phyloP scores from a whole-genome alignment of 2,329 filamentous ascomycete genomes.

The Stagonosporopsis cucurbitacearum region DNA sequence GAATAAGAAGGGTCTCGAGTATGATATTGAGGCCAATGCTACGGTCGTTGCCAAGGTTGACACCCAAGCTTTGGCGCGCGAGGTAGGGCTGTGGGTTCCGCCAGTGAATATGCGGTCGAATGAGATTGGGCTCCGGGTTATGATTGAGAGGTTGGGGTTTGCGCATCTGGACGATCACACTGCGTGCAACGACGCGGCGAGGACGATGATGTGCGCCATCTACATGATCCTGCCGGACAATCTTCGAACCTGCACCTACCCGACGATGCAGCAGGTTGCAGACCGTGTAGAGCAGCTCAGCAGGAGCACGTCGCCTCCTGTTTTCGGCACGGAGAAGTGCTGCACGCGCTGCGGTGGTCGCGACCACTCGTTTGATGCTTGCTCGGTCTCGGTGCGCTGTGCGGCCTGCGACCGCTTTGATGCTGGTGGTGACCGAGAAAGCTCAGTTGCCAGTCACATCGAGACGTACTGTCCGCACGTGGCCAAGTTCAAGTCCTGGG shows the following conservation, averaged over 20 bases:
- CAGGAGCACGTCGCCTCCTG: not conserved
- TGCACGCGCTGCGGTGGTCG: constrained; percentile 24
- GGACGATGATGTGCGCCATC: constrained; percentile 34
- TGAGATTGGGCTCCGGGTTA: constrained; percentile 18
- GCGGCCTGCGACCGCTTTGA: constrained; percentile 15
- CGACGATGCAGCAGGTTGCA: constrained; percentile 16
- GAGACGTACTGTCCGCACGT: constrained; percentile 10
- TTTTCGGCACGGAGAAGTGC: constrained; percentile 12
- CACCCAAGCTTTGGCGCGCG: constrained; percentile 29
- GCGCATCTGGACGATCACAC: constrained; percentile 26
- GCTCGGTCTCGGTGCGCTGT: constrained; percentile 7
- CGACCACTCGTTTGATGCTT: constrained; percentile 15
- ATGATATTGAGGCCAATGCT: constrained; percentile 14
- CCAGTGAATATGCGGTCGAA: constrained; percentile 2
- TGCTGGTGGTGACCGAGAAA: not conserved
- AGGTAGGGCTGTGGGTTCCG: constrained; percentile 12
- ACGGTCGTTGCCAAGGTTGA: constrained; percentile 31
- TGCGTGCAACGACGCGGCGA: constrained; percentile 30
- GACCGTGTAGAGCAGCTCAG: constrained; percentile 9
- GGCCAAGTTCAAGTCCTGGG: constrained; percentile 12
- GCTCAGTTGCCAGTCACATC: constrained; percentile 3
- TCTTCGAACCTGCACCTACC: not conserved
- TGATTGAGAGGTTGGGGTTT: constrained; percentile 20
- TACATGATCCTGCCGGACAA: constrained; percentile 18
- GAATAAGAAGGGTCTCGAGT: constrained; percentile 21